phyloP scores from a whole-genome alignment of 345 rosid species.

The Stellera chamaejasme region DNA sequence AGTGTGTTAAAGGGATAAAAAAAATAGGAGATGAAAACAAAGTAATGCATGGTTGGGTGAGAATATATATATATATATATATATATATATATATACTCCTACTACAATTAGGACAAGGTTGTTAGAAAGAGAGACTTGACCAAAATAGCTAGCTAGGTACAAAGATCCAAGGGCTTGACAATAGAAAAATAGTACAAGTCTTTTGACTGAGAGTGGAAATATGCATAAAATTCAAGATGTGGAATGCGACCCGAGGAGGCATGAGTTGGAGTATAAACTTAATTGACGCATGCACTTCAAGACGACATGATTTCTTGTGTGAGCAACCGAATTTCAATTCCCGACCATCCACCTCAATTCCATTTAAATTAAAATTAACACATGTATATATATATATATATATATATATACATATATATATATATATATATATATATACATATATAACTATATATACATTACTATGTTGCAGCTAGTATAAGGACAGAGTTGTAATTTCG shows the following conservation, averaged over 20 bases:
- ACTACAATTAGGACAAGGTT: too few relatives aligned
- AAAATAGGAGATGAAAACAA: too few relatives aligned
- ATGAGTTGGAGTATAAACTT: background rate
- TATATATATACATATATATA: too few relatives aligned
- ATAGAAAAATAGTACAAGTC: too few relatives aligned
- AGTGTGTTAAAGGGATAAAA: too few relatives aligned
- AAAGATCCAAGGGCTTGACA: too few relatives aligned
- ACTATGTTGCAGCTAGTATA: conserved; percentile 20
- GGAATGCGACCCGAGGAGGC: conserved; percentile 29
- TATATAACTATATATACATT: conserved; percentile 25
- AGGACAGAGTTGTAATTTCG: conserved; percentile 35
- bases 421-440: conserved; percentile 22
- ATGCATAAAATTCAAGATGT: conserved; percentile 37
- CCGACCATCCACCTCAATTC: conserved; percentile 17
- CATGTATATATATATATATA: background rate
- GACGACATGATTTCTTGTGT: conserved; percentile 28
- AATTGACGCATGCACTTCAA: conserved; percentile 26
- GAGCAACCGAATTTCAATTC: conserved; percentile 28
- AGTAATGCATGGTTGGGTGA: too few relatives aligned
- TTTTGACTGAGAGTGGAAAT: background rate
- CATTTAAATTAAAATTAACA: conserved; percentile 24
- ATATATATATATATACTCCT: too few relatives aligned
- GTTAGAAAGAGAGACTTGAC: too few relatives aligned
- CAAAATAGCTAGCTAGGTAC: too few relatives aligned
- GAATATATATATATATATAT: too few relatives aligned